Evolutionary conservation across 2,329 filamentous ascomycete genomes (phyloP), one percentile per base, ranked within the genome.

Genomic region (Alternaria arbusti): DNA sequence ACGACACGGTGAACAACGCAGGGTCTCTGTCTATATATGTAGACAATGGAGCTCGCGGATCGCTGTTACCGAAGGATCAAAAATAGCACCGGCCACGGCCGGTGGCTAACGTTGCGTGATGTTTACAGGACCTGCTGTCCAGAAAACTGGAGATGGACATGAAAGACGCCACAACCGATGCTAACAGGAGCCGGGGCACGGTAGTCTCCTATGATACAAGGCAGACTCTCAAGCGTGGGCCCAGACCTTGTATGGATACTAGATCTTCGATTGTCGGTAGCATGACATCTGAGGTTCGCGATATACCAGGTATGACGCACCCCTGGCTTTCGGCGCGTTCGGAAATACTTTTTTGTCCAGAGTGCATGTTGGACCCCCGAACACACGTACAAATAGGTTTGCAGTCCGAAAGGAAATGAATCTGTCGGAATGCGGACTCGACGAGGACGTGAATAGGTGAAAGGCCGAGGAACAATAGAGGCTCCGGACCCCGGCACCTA

Each of bases 51-150:
- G 56, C 60, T 54, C 30, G 46, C 51, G 59, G 49, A 12, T 68
- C 11, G 40, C 59, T 56, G 25, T 28, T 13, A 61, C 63, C 63
- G 54, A 46, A 52, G 59, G 47, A 36, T 55, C 69, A 72, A 72
- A 72, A 75, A 74, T 75, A 75, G 73, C 52, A 68, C 49, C 61
- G 63, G 68, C 64, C 70, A 66, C 68, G 67, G 59, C 49, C 61
- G 61, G 56, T 54, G 63, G 50, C 47, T 26, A 43, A 44, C 11
- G 25, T 43, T 58, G 66, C 64, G 61, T 66, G 56, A 54, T 30
- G 26, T 57, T 45, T 49, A 51, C 56, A 61, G 61, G 56, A 54
- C 23, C 58, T 57, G 55, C 54, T 47, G 54, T 47, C 32, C 56
- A 47, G 60, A 68, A 64, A 72, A 64, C 71, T 65, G 64, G 70